Conservation (phyloP, 1,284 basidiomycete genomes). For the Leccinum pachyderme region DNA sequence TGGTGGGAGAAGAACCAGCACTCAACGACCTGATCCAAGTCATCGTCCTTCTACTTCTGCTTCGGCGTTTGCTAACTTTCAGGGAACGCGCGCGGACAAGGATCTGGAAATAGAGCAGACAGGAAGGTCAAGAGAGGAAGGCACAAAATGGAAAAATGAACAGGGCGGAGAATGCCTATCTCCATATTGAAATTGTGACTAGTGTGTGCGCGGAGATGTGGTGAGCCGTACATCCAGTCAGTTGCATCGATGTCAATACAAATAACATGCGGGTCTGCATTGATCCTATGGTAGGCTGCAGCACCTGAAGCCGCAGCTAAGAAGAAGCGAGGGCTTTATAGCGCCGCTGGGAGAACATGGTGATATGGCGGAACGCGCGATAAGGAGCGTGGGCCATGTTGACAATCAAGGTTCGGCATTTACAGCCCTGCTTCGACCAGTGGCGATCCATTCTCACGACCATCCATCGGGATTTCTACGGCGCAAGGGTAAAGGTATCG, state of each 20-base stretch:
- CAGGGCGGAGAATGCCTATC: neutral
- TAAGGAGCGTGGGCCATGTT: slow-evolving; percentile 9
- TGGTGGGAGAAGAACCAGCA: neutral
- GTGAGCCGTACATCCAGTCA: neutral
- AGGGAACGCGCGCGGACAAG: slow-evolving; percentile 5
- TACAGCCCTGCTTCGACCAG: neutral
- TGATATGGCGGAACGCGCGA: slow-evolving; percentile 5
- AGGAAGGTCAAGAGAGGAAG: neutral
- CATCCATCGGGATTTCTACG: slow-evolving; percentile 51
- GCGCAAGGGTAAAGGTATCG: slow-evolving; percentile 59
- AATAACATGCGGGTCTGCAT: neutral
- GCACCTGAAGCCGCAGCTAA: neutral
- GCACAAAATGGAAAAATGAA: neutral
- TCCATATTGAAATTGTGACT: neutral
- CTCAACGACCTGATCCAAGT: slow-evolving; percentile 5
- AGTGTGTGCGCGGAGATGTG: slow-evolving; percentile 13
- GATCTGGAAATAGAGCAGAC: slow-evolving; percentile 4
- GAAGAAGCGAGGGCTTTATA: neutral
- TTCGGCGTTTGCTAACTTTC: neutral
- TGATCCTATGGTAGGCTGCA: slow-evolving; percentile 9
- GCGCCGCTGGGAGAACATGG: neutral
- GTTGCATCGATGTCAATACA: slow-evolving; percentile 5
- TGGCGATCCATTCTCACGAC: slow-evolving; percentile 36
- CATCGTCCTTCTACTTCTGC: neutral
- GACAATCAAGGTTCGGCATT: slow-evolving; percentile 3